These are phyloP conservation scores for Barnettozyma wickerhamii DNA, from an alignment of 805 yeast species.

Conservation along the genomic window DNA sequence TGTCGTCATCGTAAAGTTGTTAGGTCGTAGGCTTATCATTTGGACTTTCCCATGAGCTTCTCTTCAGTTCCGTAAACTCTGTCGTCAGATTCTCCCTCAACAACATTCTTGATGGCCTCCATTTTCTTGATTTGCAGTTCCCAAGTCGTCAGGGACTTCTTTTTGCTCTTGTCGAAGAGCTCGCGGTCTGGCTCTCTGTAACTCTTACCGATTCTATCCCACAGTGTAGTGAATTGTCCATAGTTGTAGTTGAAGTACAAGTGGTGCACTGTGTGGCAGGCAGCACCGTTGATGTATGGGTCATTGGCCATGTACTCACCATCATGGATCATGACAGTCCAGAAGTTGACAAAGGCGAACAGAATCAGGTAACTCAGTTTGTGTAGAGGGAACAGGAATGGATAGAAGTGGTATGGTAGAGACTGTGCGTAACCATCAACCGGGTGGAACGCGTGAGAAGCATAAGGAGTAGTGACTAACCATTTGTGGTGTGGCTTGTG, in stretches of 20 bases:
- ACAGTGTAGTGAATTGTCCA: conserved; percentile 96
- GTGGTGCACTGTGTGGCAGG: conserved; percentile 97
- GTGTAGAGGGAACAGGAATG: conserved; percentile 89
- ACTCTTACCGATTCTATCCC: conserved; percentile 96
- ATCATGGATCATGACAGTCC: conserved; percentile 99
- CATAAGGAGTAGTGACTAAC: conserved; percentile 98
- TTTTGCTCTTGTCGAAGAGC: conserved; percentile 62
- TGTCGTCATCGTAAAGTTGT: conserved; percentile 2
- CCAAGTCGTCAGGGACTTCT: conserved; percentile 61
- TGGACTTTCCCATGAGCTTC: conserved; percentile 5
- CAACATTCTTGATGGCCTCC: conserved; percentile 72
- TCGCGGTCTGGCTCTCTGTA: conserved; percentile 90
- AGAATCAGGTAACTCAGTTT: conserved; percentile 76
- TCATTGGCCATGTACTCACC: conserved; percentile 93
- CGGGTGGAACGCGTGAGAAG: conserved; percentile 98
- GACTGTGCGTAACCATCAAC: conserved; percentile 94
- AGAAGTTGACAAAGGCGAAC: conserved; percentile 89
- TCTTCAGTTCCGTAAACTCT: conserved; percentile 67
- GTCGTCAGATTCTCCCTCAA: conserved; percentile 75
- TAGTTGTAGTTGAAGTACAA: conserved; percentile 96
- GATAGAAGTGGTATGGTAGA: conserved; percentile 88
- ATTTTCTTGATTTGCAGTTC: conserved; percentile 63
- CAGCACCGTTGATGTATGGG: conserved; percentile 94
- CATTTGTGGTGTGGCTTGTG: conserved; percentile 99
- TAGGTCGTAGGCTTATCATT: not conserved